Evolutionary conservation across 2,329 filamentous ascomycete genomes (phyloP), one percentile per base, ranked within the genome.

Genomic region (Hypoxylon sp.): DNA sequence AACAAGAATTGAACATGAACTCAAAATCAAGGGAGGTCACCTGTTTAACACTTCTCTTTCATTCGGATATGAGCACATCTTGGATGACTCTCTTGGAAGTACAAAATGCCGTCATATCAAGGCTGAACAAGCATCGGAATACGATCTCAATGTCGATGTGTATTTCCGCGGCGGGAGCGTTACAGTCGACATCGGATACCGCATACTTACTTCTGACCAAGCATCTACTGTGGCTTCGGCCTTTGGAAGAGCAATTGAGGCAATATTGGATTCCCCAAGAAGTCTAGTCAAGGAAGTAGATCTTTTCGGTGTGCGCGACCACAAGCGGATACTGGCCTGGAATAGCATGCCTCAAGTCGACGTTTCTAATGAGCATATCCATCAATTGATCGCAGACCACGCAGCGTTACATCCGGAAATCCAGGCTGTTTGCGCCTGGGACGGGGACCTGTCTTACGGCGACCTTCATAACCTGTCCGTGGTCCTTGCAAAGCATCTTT

Each of bases 291-390:
- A 78, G 5, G 77, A 84, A 19, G 75, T 84, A 25, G 83, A 87
- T 72, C 78, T 87, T 2, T 87, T 88, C 69, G 87, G 81, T 11
- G 82, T 86, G 50, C 78, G 82, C 7, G 87, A 89, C 68, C 83
- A 84, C 65, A 79, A 83, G 3, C 85, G 87, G 59, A 82, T 88
- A 43, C 73, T 84, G 6, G 80, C 82, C 4, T 87, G 86, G 77
- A 86, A 85, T 53, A 81, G 81, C 67, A 80, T 81, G 29, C 74
- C 76, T 0, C 79, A 79, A 1, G 78, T 81, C 1, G 78, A 81
- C 4, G 77, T 79, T 71, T 77, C 76, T 48, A 81, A 78, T 53
- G 79, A 73, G 11, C 71, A 83, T 69, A 72, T 86, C 0, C 83
- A 85, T 68, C 78, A 82, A 7, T 73, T 85, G 4, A 78, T 87